phyloP scores from a whole-genome alignment of 305 asterid genomes.

The Solanum hybrid region DNA sequence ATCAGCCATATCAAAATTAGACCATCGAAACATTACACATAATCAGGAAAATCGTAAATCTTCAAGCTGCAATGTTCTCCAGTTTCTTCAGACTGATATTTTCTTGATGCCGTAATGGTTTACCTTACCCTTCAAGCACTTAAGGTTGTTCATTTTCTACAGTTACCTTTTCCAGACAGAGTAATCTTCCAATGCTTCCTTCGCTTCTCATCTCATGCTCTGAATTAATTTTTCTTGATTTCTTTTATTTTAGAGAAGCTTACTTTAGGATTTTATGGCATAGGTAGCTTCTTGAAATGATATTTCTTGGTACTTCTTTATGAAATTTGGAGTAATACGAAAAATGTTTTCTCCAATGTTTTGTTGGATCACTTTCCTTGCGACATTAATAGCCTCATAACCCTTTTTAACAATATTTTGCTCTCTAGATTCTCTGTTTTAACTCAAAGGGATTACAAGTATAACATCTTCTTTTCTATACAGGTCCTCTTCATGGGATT shows the following conservation, averaged over 20 bases:
- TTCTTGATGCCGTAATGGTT: background rate
- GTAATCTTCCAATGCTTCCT: background rate
- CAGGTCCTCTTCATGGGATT: slow-evolving; percentile 94
- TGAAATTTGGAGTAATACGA: background rate
- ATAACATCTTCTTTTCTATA: background rate
- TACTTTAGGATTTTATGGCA: background rate
- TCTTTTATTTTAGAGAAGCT: background rate
- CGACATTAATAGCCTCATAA: background rate
- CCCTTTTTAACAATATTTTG: background rate
- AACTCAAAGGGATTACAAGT: background rate
- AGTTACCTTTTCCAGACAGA: background rate
- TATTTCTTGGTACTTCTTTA: background rate
- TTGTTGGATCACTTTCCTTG: background rate
- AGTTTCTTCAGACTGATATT: background rate
- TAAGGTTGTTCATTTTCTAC: background rate
- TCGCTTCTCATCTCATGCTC: background rate
- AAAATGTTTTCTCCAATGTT: background rate
- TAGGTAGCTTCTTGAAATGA: background rate
- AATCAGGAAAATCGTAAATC: background rate
- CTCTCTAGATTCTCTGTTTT: background rate
- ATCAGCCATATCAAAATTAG: background rate
- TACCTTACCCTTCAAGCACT: background rate
- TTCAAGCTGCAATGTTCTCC: background rate
- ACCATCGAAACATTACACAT: background rate
- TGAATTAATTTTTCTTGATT: background rate